Evolutionary conservation across 768 basidiomycete species (phyloP).

Genomic region (Fomitopsis serialis): DNA sequence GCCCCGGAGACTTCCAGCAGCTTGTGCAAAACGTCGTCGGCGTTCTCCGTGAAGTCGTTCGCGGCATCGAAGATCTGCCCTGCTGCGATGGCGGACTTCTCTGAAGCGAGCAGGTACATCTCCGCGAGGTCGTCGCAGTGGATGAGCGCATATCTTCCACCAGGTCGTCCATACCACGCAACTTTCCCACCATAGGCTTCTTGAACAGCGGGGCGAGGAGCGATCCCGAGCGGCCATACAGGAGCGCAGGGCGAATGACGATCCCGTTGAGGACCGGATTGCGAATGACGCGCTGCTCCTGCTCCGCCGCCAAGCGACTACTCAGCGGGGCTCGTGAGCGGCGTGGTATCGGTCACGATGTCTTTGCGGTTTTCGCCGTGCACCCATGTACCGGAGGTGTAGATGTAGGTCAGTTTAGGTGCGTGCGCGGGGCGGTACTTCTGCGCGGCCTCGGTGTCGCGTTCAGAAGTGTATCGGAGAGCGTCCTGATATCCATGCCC

Average conservation of each 20-base stretch:
- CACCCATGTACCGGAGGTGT: slow-evolving; percentile 42
- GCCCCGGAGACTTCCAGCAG: slow-evolving; percentile 34
- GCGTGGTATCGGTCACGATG: slow-evolving; percentile 29
- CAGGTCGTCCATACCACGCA: slow-evolving; percentile 31
- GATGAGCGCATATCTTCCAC: slow-evolving; percentile 28
- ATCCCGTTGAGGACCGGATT: slow-evolving; percentile 33
- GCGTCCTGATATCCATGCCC: slow-evolving; percentile 13
- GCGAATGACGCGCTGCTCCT: slow-evolving; percentile 28
- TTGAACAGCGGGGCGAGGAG: slow-evolving; percentile 30
- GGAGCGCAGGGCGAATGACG: slow-evolving; percentile 37
- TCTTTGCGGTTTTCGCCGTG: slow-evolving; percentile 32
- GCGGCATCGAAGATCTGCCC: slow-evolving; percentile 37
- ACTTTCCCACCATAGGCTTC: slow-evolving; percentile 25
- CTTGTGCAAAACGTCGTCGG: slow-evolving; percentile 34
- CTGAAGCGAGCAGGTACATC: slow-evolving; percentile 33
- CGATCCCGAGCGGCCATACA: slow-evolving; percentile 39
- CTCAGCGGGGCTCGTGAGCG: slow-evolving; percentile 20
- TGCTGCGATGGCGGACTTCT: slow-evolving; percentile 29
- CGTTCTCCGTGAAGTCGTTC: slow-evolving; percentile 35
- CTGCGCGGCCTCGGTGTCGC: slow-evolving; percentile 21
- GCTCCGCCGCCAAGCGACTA: slow-evolving; percentile 29
- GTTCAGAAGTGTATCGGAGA: slow-evolving; percentile 21
- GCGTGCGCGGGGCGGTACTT: slow-evolving; percentile 23
- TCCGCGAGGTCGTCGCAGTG: slow-evolving; percentile 44
- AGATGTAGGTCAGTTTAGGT: slow-evolving; percentile 39